Percentiles rank a stretch among this genome's conserved stretches.
Evolutionary conservation across 208 protist genomes (phyloP).

Genomic region (Trypanosomatidae sp.): DNA sequence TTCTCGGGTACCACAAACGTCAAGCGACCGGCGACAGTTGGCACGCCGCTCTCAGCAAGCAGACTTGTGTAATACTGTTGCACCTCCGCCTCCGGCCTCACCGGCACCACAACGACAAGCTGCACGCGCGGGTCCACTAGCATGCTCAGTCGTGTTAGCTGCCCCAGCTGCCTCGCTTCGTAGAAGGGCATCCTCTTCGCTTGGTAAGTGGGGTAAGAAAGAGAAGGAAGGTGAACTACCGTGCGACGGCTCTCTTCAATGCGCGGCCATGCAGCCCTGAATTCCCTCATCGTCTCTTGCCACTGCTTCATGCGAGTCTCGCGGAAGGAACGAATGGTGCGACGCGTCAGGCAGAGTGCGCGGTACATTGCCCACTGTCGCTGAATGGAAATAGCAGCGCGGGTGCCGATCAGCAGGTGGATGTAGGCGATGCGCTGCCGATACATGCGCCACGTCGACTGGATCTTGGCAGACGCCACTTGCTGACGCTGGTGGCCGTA

Average conservation of each 20-base stretch:
- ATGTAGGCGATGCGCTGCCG: constrained; percentile 75
- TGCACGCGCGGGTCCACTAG: constrained; percentile 81
- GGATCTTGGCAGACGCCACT: constrained; percentile 83
- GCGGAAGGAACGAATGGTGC: constrained; percentile 52
- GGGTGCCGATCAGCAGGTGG: constrained; percentile 76
- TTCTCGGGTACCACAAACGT: constrained; percentile 87
- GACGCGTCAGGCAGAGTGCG: constrained; percentile 68
- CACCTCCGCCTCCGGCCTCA: constrained; percentile 75
- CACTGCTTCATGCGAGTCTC: constrained; percentile 69
- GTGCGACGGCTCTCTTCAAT: constrained; percentile 60
- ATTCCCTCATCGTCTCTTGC: constrained; percentile 84
- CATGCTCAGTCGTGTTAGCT: constrained; percentile 84
- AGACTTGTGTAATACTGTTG: constrained; percentile 79
- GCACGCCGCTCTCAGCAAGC: constrained; percentile 65
- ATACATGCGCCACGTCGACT: constrained; percentile 91
- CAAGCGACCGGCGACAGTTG: constrained; percentile 54
- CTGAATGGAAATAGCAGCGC: constrained; percentile 83
- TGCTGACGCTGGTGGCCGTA: constrained; percentile 59
- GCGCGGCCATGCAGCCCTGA: constrained; percentile 59
- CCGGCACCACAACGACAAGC: constrained; percentile 76
- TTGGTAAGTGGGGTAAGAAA: constrained; percentile 82
- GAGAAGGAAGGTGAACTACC: constrained; percentile 87
- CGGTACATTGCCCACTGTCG: constrained; percentile 80
- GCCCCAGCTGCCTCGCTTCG: constrained; percentile 65
- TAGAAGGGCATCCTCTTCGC: constrained; percentile 82